Evolutionary conservation across 257 asterid species (phyloP).

Genomic region (Linaria vulgaris): DNA sequence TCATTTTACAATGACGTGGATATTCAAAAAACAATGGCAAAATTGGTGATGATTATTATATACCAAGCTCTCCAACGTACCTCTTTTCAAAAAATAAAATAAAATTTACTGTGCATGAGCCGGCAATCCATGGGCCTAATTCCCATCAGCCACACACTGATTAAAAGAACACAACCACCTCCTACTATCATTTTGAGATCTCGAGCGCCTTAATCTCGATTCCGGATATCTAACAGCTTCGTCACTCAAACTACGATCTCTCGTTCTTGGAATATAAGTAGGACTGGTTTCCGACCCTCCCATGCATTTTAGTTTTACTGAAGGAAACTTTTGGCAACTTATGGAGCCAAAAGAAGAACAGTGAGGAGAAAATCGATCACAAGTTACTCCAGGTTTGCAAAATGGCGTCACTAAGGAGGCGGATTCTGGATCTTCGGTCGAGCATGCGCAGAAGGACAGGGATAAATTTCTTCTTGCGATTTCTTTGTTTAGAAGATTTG

Average conservation of each 20-base stretch:
- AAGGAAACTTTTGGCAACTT: slow-evolving; percentile 43
- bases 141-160: slow-evolving; percentile 45
- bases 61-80: no score
- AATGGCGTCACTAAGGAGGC: slow-evolving; percentile 53
- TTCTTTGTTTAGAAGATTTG: slow-evolving; percentile 48
- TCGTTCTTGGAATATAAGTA: slow-evolving; percentile 38
- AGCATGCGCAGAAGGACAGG: slow-evolving; percentile 62
- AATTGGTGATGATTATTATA: no score
- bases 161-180: slow-evolving; percentile 70
- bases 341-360: slow-evolving; percentile 60
- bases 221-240: slow-evolving; percentile 49
- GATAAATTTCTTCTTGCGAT: slow-evolving; percentile 51
- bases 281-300: slow-evolving; percentile 51
- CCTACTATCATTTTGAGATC: slow-evolving; percentile 52
- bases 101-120: no score
- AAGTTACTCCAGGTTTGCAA: slow-evolving; percentile 50
- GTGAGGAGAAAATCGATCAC: slow-evolving; percentile 43
- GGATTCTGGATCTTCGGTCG: slow-evolving; percentile 46
- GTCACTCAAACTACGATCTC: slow-evolving; percentile 26
- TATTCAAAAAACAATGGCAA: no score
- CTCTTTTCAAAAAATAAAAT: no score
- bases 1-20: background rate
- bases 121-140: no score
- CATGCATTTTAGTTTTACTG: slow-evolving; percentile 50
- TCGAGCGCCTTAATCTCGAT: slow-evolving; percentile 47